Conservation (phyloP, 83 land plant genomes). For the Larix sibirica region DNA sequence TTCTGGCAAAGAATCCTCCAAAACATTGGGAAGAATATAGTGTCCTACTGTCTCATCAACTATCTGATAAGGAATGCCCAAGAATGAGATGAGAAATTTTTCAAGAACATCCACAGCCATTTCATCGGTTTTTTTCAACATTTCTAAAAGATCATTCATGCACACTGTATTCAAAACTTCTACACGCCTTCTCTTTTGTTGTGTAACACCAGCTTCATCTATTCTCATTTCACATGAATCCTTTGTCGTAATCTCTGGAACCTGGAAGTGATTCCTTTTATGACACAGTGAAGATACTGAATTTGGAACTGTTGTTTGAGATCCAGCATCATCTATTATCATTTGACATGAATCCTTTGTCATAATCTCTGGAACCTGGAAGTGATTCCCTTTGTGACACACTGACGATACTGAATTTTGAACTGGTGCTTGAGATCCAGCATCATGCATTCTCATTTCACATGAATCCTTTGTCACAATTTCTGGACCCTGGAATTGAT, state of each 20-base stretch:
- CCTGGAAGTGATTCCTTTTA: neutral
- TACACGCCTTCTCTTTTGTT: neutral
- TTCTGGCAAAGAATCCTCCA: neutral
- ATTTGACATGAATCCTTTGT: too few relatives aligned
- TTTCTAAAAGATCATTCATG: conserved; percentile 12
- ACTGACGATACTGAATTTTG: too few relatives aligned
- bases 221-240: neutral
- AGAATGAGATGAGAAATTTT: conserved; percentile 26
- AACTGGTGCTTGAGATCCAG: neutral
- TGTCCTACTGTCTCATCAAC: conserved; percentile 14
- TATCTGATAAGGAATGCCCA: conserved; percentile 14
- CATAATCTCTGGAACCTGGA: too few relatives aligned
- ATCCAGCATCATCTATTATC: neutral
- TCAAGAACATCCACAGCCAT: conserved; percentile 34
- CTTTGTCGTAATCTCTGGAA: neutral
- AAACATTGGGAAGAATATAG: neutral
- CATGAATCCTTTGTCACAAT: neutral
- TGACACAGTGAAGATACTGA: conserved; percentile 5
- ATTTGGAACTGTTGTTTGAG: neutral
- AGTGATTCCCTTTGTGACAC: too few relatives aligned
- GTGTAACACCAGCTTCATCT: neutral
- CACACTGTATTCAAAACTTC: neutral
- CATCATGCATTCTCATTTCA: neutral
- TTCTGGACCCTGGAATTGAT: neutral
- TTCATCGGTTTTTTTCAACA: neutral